phyloP scores from a whole-genome alignment of 2,329 filamentous ascomycete species.

The Xylariales sp. region DNA sequence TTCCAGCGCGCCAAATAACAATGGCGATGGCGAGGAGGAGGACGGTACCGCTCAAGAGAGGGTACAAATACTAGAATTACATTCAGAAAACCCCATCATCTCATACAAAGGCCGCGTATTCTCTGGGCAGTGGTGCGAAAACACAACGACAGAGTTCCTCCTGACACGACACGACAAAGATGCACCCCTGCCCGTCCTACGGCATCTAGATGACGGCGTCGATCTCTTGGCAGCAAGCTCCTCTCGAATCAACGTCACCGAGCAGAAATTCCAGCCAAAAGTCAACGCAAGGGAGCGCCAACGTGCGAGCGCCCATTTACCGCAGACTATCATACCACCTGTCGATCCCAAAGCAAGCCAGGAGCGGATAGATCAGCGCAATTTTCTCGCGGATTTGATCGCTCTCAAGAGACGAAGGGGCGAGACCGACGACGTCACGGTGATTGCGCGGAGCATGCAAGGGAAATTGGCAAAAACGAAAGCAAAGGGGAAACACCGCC shows the following conservation, averaged over 20 bases:
- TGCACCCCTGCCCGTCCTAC: conserved; percentile 58
- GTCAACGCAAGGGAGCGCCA: conserved; percentile 41
- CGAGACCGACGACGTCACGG: conserved; percentile 73
- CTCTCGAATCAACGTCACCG: conserved; percentile 75
- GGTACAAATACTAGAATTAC: conserved; percentile 86
- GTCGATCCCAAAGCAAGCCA: conserved; percentile 61
- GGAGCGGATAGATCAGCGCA: conserved; percentile 52
- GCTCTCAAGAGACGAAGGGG: conserved; percentile 72
- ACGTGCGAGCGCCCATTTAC: conserved; percentile 51
- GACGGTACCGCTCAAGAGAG: conserved; percentile 51
- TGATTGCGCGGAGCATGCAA: conserved; percentile 50
- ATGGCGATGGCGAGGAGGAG: conserved; percentile 36
- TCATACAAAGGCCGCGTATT: conserved; percentile 84
- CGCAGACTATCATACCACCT: conserved; percentile 54
- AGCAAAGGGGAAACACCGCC: conserved; percentile 24
- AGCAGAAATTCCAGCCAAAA: conserved; percentile 68
- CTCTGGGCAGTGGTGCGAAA: conserved; percentile 82
- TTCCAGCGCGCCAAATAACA: neutral
- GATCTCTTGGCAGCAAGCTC: conserved; percentile 79
- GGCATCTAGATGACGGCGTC: conserved; percentile 67
- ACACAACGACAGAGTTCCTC: conserved; percentile 85
- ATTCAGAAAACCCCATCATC: conserved; percentile 79
- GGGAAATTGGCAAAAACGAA: conserved; percentile 17
- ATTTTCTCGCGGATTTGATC: conserved; percentile 74
- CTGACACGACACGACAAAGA: conserved; percentile 66